phyloP scores from a whole-genome alignment of 2,329 filamentous ascomycete genomes.

The Xylaria hypoxylon region DNA sequence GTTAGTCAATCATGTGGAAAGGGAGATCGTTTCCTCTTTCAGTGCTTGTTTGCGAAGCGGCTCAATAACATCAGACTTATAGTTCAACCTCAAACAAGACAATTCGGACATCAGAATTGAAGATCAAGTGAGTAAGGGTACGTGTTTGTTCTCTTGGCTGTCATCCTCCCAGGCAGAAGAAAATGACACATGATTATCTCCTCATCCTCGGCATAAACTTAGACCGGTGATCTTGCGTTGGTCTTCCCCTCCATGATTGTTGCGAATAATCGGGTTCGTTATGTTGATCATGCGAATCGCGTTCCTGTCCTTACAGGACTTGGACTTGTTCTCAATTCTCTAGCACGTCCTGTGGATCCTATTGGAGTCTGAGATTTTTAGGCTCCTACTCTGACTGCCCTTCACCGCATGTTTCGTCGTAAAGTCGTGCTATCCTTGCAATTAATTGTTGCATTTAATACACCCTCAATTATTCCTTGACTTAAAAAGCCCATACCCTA shows the following conservation, averaged over 20 bases:
- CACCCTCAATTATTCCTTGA: background rate
- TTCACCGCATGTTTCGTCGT: background rate
- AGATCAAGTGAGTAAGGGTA: no score
- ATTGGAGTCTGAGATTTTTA: background rate
- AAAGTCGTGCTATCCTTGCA: background rate
- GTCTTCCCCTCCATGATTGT: background rate
- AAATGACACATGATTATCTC: background rate
- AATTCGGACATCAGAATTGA: no score
- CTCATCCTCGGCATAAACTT: constrained; percentile 2
- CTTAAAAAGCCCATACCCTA: background rate
- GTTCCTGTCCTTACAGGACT: background rate
- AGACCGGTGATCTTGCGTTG: background rate
- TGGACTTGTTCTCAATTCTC: no score
- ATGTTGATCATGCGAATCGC: constrained; percentile 1
- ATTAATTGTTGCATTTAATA: background rate
- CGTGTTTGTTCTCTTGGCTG: background rate
- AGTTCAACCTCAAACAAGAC: no score
- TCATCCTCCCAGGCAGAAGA: background rate
- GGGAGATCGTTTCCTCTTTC: constrained; percentile 14
- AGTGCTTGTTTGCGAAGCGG: constrained; percentile 28
- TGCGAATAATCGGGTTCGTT: background rate
- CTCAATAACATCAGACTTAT: constrained; percentile 6
- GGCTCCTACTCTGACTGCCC: background rate
- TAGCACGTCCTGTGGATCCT: background rate
- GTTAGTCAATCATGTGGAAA: background rate